Conservation (phyloP, 2,329 filamentous ascomycete genomes). For the Didymella sp. region DNA sequence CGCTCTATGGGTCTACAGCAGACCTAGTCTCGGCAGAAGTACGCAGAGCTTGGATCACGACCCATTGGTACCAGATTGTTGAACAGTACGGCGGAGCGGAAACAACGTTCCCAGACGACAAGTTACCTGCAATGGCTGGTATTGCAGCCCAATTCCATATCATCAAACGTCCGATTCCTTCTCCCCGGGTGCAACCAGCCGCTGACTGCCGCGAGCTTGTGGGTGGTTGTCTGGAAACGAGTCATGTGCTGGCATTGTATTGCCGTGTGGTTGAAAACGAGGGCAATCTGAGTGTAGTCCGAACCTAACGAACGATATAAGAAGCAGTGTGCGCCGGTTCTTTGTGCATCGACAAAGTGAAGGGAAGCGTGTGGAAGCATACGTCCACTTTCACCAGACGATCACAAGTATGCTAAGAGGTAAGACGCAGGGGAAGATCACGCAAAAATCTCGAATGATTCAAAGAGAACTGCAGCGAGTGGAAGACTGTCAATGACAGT, state of each 20-base stretch:
- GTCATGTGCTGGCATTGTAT: not conserved
- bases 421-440: too few species aligned
- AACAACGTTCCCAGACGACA: too few species aligned
- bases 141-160: too few species aligned
- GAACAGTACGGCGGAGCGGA: too few species aligned
- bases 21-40: too few species aligned
- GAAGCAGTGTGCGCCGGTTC: too few species aligned
- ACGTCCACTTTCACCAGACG: not conserved
- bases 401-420: not conserved
- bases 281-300: not conserved
- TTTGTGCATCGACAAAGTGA: not conserved
- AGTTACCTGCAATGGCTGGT: too few species aligned
- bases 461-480: not conserved
- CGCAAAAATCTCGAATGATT: not conserved
- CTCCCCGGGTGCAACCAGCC: not conserved
- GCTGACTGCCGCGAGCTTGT: not conserved
- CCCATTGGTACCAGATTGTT: too few species aligned
- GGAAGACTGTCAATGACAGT: constrained; percentile 9
- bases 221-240: not conserved
- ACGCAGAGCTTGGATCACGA: too few species aligned
- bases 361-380: not conserved
- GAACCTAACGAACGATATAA: too few species aligned
- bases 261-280: not conserved
- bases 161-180: not conserved
- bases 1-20: too few species aligned